These are phyloP conservation scores for Colletotrichum sp. DNA, from an alignment of 2,329 filamentous ascomycete species.

Conservation along the genomic window DNA sequence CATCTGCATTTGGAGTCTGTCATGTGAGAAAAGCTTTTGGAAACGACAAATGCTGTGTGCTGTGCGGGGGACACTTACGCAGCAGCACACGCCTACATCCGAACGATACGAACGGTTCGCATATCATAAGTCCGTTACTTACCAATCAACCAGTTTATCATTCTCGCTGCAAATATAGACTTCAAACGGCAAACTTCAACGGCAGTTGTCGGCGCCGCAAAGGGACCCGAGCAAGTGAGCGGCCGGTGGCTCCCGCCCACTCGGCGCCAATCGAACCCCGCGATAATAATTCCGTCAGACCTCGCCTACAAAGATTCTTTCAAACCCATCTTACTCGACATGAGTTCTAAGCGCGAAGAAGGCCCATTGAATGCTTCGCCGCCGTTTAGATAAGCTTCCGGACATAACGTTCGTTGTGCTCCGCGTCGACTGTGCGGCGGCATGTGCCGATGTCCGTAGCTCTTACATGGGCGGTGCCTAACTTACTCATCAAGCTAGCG, in stretches of 20 bases:
- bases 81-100: not conserved
- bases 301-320: not conserved
- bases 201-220: not conserved
- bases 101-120: not conserved
- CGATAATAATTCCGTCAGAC: too few species aligned
- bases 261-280: not conserved
- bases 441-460: not conserved
- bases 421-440: not conserved
- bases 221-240: not conserved
- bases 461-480: not conserved
- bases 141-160: not conserved
- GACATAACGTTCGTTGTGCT: not conserved
- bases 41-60: not conserved
- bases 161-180: not conserved
- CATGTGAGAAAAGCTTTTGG: not conserved
- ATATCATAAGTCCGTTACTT: not conserved
- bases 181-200: not conserved
- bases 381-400: not conserved
- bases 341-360: too few species aligned
- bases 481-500: not conserved
- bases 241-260: not conserved
- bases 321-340: too few species aligned
- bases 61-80: not conserved
- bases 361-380: not conserved
- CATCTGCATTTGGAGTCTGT: rapidly evolving